These are phyloP conservation scores for Coemansia sp. DNA, from an alignment of 192 early-diverging fungal genomes.

Conservation along the genomic window DNA sequence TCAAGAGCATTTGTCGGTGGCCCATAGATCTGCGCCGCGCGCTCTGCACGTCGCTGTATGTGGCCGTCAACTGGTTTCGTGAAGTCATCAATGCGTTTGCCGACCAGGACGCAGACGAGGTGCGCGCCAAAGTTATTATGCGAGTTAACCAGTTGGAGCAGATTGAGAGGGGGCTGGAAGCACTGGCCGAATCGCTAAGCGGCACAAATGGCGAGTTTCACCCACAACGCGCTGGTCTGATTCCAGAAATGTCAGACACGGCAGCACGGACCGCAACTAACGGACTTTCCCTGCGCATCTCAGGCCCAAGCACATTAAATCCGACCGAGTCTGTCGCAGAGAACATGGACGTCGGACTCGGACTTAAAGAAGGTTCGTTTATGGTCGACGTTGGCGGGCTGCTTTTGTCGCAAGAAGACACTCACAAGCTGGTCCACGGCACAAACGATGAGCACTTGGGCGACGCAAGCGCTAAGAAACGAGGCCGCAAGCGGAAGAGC, in stretches of 20 bases:
- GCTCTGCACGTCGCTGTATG: conserved; percentile 39
- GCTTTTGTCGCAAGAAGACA: conserved; percentile 45
- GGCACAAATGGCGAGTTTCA: conserved; percentile 27
- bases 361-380: background rate
- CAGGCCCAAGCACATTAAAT: background rate
- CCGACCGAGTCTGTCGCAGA: background rate
- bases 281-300: conserved; percentile 9
- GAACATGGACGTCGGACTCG: background rate
- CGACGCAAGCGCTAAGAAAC: conserved; percentile 8
- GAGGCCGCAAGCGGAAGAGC: conserved; percentile 34
- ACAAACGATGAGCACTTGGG: background rate
- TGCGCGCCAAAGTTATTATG: conserved; percentile 27
- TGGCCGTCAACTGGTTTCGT: conserved; percentile 60
- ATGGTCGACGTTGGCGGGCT: conserved; percentile 37
- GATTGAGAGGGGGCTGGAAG: conserved; percentile 26
- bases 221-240: conserved; percentile 28
- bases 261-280: conserved; percentile 1
- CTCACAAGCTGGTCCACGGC: conserved; percentile 28
- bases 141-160: conserved; percentile 41
- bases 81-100: conserved; percentile 70
- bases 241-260: conserved; percentile 32
- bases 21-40: conserved; percentile 24
- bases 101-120: conserved; percentile 31
- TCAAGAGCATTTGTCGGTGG: conserved; percentile 14
- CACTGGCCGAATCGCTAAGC: conserved; percentile 28